Evolutionary conservation across 345 rosid species (phyloP).

Genomic region (Arabis hirsuta): DNA sequence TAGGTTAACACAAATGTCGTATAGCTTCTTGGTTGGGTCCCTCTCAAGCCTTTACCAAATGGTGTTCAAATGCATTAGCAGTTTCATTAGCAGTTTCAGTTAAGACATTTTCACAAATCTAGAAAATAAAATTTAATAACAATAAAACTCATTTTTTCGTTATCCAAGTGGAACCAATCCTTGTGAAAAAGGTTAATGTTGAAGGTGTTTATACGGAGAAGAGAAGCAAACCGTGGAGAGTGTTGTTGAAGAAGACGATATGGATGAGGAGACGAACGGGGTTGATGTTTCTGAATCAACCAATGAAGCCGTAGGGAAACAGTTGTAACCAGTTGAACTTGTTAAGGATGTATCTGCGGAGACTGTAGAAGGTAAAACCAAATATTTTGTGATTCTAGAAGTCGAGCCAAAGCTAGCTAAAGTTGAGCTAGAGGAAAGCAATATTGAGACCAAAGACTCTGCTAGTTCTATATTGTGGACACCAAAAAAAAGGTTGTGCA

Average conservation of each 20-base stretch:
- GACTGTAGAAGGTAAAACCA: conserved; percentile 23
- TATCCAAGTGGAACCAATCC: conserved; percentile 5
- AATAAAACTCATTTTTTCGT: no score
- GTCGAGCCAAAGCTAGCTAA: conserved; percentile 28
- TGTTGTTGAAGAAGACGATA: conserved; percentile 25
- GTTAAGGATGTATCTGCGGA: conserved; percentile 31
- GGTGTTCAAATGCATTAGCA: no score
- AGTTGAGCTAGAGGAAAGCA: no score
- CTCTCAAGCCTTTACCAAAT: no score
- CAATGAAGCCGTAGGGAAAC: conserved; percentile 23
- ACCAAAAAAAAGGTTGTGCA: no score
- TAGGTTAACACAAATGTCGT: no score
- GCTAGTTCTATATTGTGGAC: no score
- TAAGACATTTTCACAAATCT: no score
- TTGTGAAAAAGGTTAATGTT: conserved; percentile 29
- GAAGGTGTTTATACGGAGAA: background rate
- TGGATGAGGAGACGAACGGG: conserved; percentile 25
- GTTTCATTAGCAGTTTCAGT: no score
- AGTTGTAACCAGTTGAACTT: conserved; percentile 35
- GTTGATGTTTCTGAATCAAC: conserved; percentile 24
- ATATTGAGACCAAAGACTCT: conserved; percentile 26
- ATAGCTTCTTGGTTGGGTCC: no score
- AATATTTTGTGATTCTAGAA: conserved; percentile 26
- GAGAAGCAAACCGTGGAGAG: conserved; percentile 19
- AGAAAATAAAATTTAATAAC: no score